Evolutionary conservation across 805 yeast species (phyloP).

Genomic region (Sugiyamaella chiloensis): DNA sequence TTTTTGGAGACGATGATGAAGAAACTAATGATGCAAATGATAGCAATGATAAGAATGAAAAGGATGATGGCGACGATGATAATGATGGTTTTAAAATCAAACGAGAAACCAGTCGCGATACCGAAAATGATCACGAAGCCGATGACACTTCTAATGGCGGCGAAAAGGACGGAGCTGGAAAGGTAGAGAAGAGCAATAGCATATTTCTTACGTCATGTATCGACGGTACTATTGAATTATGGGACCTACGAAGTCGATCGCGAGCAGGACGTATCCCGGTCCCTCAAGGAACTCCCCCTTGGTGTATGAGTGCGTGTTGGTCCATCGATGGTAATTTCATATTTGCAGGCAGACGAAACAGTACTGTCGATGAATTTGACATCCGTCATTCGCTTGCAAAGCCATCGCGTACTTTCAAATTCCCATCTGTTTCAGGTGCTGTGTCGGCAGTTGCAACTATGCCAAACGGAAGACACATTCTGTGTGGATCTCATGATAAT

Average conservation of each 20-base stretch:
- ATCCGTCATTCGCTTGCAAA: conserved; percentile 37
- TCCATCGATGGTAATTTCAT: conserved; percentile 74
- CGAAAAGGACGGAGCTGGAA: conserved; percentile 7
- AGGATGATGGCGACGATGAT: neutral
- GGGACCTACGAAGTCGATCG: conserved; percentile 66
- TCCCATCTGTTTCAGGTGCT: conserved; percentile 88
- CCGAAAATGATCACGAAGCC: conserved; percentile 6
- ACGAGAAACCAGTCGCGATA: neutral
- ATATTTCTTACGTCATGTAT: conserved; percentile 76
- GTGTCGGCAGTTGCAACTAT: conserved; percentile 75
- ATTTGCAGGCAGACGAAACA: conserved; percentile 86
- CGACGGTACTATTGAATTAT: conserved; percentile 75
- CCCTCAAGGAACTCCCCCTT: conserved; percentile 76
- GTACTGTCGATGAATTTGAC: conserved; percentile 62
- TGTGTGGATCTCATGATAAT: conserved; percentile 90
- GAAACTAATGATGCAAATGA: conserved; percentile 26
- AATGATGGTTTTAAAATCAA: neutral
- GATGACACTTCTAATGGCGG: neutral
- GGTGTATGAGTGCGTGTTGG: conserved; percentile 89
- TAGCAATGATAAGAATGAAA: neutral
- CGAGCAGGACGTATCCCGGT: conserved; percentile 48
- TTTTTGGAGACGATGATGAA: conserved; percentile 58
- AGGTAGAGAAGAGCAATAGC: conserved; percentile 19
- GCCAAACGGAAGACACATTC: conserved; percentile 74
- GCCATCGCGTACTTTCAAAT: conserved; percentile 57